phyloP scores from a whole-genome alignment of 2,329 filamentous ascomycete genomes.

The Pseudogymnoascus sp. region DNA sequence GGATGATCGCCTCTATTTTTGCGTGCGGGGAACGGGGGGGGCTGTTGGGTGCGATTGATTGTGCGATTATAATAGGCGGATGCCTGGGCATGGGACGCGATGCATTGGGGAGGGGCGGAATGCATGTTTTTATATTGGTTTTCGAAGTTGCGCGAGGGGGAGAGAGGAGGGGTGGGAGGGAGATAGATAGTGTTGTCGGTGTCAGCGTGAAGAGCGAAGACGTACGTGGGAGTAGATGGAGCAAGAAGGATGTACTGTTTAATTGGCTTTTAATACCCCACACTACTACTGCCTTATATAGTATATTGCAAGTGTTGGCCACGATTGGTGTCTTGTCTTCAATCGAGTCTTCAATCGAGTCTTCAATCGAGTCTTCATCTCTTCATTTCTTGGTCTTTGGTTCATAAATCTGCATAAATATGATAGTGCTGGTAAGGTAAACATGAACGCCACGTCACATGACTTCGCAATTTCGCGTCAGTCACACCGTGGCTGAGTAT shows the following conservation, averaged over 20 bases:
- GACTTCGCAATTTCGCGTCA: not conserved
- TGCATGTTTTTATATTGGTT: slow-evolving; percentile 3
- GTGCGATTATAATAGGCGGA: slow-evolving; percentile 4
- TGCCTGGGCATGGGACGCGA: slow-evolving; percentile 7
- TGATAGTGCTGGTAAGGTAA: not conserved
- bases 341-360: not conserved
- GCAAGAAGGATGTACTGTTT: slow-evolving; percentile 7
- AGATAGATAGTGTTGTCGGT: not conserved
- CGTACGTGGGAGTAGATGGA: not conserved
- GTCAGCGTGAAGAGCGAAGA: not conserved
- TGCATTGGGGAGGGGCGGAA: slow-evolving; percentile 5
- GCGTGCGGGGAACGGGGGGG: not conserved
- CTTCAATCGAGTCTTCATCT: not conserved
- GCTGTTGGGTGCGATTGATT: not conserved
- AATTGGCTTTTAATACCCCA: slow-evolving; percentile 7
- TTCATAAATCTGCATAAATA: not conserved
- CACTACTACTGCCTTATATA: slow-evolving; percentile 7
- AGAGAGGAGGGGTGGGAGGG: not conserved
- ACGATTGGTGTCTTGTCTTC: not conserved
- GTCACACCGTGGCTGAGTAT: not conserved
- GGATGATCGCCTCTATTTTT: not conserved
- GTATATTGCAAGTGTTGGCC: slow-evolving; percentile 6
- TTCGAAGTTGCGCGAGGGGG: not conserved
- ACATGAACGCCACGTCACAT: not conserved
- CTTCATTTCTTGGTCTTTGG: not conserved